phyloP scores from a whole-genome alignment of 2,329 filamentous ascomycete genomes.

The Sporothrix brunneoviolacea region DNA sequence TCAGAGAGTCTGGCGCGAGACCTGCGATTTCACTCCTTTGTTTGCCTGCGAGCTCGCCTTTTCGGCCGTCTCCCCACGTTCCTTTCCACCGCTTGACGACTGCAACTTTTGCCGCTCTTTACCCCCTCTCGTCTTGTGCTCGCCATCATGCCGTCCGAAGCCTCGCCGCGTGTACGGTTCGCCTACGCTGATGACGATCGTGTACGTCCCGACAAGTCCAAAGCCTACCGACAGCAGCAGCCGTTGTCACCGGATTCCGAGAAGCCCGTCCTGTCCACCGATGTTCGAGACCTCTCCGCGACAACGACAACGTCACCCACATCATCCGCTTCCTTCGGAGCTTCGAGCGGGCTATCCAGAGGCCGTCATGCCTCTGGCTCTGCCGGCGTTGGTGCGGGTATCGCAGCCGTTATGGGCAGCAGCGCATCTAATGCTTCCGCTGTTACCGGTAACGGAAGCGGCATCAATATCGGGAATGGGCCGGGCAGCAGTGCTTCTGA shows the following conservation, averaged over 20 bases:
- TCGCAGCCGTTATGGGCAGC: constrained; percentile 5
- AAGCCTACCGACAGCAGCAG: constrained; percentile 29
- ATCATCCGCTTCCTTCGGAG: constrained; percentile 36
- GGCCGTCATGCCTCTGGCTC: constrained; percentile 29
- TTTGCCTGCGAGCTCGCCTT: neutral
- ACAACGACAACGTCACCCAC: constrained; percentile 34
- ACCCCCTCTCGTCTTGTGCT: neutral
- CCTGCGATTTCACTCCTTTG: neutral
- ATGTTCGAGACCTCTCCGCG: constrained; percentile 36
- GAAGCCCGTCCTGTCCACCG: constrained; percentile 38
- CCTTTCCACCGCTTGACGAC: neutral
- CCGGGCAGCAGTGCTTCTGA: constrained; percentile 8
- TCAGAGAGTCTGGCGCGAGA: neutral
- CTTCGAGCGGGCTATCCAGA: constrained; percentile 36
- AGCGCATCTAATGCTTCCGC: neutral
- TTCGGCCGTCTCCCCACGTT: neutral
- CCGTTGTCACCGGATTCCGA: constrained; percentile 40
- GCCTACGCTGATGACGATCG: constrained; percentile 43
- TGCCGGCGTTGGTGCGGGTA: constrained; percentile 10
- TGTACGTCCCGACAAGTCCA: constrained; percentile 35
- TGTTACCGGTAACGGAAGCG: constrained; percentile 18
- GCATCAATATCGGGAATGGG: constrained; percentile 15
- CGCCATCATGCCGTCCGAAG: constrained; percentile 36
- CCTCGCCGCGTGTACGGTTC: constrained; percentile 52
- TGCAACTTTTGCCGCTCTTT: neutral